Evolutionary conservation across 371 early-diverging fungal species (phyloP).

Genomic region (Rhizopus sp.): DNA sequence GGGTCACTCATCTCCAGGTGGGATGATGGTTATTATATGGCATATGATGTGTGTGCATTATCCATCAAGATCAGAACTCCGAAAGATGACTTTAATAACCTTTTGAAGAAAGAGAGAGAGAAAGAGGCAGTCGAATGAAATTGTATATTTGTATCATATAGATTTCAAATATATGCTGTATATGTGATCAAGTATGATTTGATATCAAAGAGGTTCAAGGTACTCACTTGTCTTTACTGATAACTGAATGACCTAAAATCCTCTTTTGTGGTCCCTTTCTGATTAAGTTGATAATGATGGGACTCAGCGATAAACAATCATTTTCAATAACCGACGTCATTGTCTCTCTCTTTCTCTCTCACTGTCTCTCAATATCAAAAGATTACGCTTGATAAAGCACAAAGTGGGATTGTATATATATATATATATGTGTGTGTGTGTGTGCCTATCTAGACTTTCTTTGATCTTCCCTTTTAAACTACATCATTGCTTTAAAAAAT

Average conservation of each 20-base stretch:
- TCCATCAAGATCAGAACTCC: constrained; percentile 8
- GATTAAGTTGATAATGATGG: constrained; percentile 6
- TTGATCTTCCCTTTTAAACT: too few species aligned
- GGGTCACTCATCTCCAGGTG: background rate
- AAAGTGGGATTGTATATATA: too few species aligned
- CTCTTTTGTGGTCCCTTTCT: background rate
- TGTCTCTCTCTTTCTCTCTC: too few species aligned
- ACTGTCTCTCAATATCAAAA: too few species aligned
- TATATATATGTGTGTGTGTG: too few species aligned
- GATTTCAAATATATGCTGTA: too few species aligned
- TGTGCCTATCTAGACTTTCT: too few species aligned
- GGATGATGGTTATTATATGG: background rate
- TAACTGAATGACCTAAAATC: background rate
- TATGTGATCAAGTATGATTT: background rate
- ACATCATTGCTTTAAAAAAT: too few species aligned
- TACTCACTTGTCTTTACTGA: background rate
- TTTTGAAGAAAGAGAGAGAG: background rate
- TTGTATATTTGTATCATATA: too few species aligned
- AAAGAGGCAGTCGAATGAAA: background rate
- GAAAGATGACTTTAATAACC: background rate
- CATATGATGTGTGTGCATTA: constrained; percentile 1
- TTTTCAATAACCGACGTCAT: too few species aligned
- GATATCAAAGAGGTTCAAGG: background rate
- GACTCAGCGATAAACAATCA: constrained; percentile 4
- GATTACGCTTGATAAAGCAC: too few species aligned